A percentile compares a stretch with the other conserved stretches of the same genome.
phyloP scores from a whole-genome alignment of 371 early-diverging fungal genomes.

The Mortierella sp. region DNA sequence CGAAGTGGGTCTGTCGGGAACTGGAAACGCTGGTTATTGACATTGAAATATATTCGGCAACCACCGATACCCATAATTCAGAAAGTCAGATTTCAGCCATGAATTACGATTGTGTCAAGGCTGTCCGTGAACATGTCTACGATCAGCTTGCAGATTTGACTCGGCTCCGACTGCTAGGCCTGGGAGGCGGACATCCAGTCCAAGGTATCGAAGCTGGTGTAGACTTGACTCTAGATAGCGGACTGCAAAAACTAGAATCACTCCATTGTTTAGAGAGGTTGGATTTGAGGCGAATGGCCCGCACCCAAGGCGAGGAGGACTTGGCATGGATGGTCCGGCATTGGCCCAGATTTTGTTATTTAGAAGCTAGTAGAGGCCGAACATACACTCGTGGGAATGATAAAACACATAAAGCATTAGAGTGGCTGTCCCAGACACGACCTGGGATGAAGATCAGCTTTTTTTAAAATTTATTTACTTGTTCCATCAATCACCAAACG shows the following conservation, averaged over 20 bases:
- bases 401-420: constrained; percentile 39
- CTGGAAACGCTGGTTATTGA: constrained; percentile 37
- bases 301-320: constrained; percentile 14
- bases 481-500: constrained; percentile 21
- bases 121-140: constrained; percentile 24
- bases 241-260: constrained; percentile 15
- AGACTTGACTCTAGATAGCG: constrained; percentile 44
- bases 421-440: constrained; percentile 38
- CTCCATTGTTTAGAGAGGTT: constrained; percentile 35
- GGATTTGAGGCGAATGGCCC: constrained; percentile 23
- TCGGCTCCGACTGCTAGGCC: constrained; percentile 28
- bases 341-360: constrained; percentile 26
- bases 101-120: background rate
- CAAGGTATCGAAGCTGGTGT: constrained; percentile 23
- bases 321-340: constrained; percentile 37
- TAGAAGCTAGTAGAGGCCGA: constrained; percentile 21
- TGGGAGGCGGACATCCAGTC: constrained; percentile 51
- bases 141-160: constrained; percentile 27
- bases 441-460: constrained; percentile 40
- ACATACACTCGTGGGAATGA: background rate
- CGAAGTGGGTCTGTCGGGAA: constrained; percentile 31
- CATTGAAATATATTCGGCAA: constrained; percentile 33
- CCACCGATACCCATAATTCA: background rate
- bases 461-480: constrained; percentile 10
- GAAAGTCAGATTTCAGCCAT: background rate